Conservation (phyloP, 768 basidiomycete species). For the Kwoniella europaea region DNA sequence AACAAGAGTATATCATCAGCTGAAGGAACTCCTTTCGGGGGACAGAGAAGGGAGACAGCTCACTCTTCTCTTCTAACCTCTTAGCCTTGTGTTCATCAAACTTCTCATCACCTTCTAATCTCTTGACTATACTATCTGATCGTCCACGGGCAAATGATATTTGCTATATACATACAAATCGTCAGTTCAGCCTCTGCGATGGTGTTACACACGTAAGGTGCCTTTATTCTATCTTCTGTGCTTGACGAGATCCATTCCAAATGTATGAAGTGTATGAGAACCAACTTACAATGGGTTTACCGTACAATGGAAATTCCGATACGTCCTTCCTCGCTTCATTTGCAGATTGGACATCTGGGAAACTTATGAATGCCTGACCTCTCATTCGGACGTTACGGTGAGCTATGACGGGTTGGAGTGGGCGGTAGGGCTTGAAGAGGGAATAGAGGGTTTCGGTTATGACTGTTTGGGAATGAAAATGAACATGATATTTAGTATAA, state of each 20-base stretch:
- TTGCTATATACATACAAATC: conserved; percentile 68
- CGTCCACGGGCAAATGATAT: conserved; percentile 87
- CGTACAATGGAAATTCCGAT: conserved; percentile 89
- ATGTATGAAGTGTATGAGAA: background rate
- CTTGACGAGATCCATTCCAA: too few species aligned
- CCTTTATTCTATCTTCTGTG: too few species aligned
- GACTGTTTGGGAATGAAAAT: conserved; percentile 61
- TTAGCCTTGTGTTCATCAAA: conserved; percentile 76
- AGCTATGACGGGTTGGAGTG: conserved; percentile 92
- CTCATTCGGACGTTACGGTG: conserved; percentile 95
- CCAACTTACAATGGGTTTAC: conserved; percentile 86
- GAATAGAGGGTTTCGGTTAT: conserved; percentile 84
- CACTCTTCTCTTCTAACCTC: conserved; percentile 84
- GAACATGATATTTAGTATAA: background rate
- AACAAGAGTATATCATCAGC: background rate
- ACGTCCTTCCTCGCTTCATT: conserved; percentile 90
- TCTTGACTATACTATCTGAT: conserved; percentile 88
- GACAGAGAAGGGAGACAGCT: conserved; percentile 41
- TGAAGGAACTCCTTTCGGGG: background rate
- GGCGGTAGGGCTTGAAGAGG: conserved; percentile 91
- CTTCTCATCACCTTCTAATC: conserved; percentile 66
- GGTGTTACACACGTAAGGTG: too few species aligned
- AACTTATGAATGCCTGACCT: conserved; percentile 97
- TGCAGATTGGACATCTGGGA: conserved; percentile 79
- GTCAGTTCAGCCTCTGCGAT: background rate